Percentiles rank a stretch among this genome's conserved stretches.
These are phyloP conservation scores for Aspergillus unguis DNA, from an alignment of 2,329 filamentous ascomycete species.

Conservation along the genomic window DNA sequence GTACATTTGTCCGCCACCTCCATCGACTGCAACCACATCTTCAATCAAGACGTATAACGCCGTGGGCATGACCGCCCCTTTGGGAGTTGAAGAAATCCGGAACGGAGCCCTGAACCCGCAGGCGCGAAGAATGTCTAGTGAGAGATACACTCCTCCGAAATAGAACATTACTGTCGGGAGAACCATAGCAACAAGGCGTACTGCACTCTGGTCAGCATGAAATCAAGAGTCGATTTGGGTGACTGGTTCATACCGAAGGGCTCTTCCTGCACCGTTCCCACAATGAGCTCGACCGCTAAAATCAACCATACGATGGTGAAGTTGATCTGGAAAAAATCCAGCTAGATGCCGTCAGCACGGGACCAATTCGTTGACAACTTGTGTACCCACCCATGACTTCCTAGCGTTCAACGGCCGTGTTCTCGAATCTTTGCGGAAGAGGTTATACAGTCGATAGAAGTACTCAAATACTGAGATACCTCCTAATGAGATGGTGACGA, in stretches of 20 bases:
- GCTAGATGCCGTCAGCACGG: constrained; percentile 23
- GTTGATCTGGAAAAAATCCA: constrained; percentile 48
- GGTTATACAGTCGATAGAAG: constrained; percentile 40
- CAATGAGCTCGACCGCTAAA: constrained; percentile 41
- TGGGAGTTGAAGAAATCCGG: constrained; percentile 61
- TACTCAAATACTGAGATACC: constrained; percentile 45
- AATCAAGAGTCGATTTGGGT: background rate
- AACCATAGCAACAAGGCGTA: constrained; percentile 45
- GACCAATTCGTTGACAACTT: background rate
- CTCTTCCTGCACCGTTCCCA: constrained; percentile 40
- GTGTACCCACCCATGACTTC: constrained; percentile 38
- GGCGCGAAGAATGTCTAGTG: constrained; percentile 42
- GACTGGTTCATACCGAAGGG: constrained; percentile 35
- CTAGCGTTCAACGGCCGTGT: constrained; percentile 42
- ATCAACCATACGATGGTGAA: constrained; percentile 46
- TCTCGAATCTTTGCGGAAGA: constrained; percentile 37
- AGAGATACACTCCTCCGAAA: constrained; percentile 42
- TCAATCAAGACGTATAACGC: constrained; percentile 64
- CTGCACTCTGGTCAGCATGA: constrained; percentile 18
- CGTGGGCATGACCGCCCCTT: constrained; percentile 57
- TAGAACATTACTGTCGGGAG: constrained; percentile 47
- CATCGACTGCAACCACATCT: constrained; percentile 66
- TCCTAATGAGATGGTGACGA: constrained; percentile 40
- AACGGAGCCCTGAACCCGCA: constrained; percentile 53
- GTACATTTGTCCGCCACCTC: constrained; percentile 55